These are phyloP conservation scores for Macrocystidia cucumis DNA, from an alignment of 1,284 basidiomycete genomes.

Conservation along the genomic window DNA sequence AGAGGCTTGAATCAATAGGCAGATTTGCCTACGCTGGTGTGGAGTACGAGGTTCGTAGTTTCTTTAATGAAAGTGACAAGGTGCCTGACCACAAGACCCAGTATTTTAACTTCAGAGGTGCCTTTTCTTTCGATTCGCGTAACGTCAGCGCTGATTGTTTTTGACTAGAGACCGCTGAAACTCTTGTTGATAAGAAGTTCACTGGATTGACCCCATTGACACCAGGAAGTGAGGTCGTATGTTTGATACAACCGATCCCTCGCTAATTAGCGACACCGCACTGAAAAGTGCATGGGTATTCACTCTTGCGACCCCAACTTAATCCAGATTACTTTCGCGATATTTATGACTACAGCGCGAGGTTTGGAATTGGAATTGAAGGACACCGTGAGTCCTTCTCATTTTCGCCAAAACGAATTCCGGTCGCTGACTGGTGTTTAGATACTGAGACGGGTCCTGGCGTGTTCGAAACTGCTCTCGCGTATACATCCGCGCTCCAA, in stretches of 20 bases:
- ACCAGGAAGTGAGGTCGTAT: slow-evolving; percentile 71
- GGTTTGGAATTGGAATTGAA: slow-evolving; percentile 83
- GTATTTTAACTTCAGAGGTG: slow-evolving; percentile 95
- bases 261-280: not conserved
- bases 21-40: slow-evolving; percentile 72
- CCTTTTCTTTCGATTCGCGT: slow-evolving; percentile 1
- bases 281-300: slow-evolving; percentile 83
- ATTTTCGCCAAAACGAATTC: not conserved
- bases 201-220: slow-evolving; percentile 73
- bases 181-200: slow-evolving; percentile 75
- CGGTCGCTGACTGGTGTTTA: slow-evolving; percentile 19
- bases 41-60: slow-evolving; percentile 78
- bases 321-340: slow-evolving; percentile 90
- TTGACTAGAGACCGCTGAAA: slow-evolving; percentile 67
- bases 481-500: slow-evolving; percentile 75
- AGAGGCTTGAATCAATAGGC: slow-evolving; percentile 39
- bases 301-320: slow-evolving; percentile 79
- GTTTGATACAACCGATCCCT: slow-evolving; percentile 10
- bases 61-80: too few relatives aligned
- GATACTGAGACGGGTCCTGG: slow-evolving; percentile 95
- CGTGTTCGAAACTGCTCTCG: slow-evolving; percentile 91
- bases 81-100: too few relatives aligned
- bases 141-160: slow-evolving; percentile 4
- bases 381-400: slow-evolving; percentile 68
- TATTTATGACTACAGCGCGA: slow-evolving; percentile 71